Conservation (phyloP, 202 grass and related monocot species). For the Alloteropsis angusta region DNA sequence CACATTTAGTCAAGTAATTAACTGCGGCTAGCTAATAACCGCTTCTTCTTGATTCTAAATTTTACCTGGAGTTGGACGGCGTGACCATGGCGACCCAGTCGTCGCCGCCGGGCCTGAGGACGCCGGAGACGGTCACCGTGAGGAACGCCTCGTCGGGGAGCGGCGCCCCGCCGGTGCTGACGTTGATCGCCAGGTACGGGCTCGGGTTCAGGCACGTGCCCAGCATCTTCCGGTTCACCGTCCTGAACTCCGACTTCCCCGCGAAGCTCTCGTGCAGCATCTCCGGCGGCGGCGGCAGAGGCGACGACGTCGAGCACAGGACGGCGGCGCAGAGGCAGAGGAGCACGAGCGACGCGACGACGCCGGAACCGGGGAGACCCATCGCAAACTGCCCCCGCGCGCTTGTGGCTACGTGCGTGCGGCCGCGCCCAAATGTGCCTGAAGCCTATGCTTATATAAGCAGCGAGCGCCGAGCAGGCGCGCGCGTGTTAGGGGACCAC, state of each 20-base stretch:
- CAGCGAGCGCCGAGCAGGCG: background rate
- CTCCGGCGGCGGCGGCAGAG: slow-evolving; percentile 1
- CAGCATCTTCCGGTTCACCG: slow-evolving; percentile 59
- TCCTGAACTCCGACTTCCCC: slow-evolving; percentile 64
- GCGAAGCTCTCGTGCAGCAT: slow-evolving; percentile 33
- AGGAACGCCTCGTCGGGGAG: slow-evolving; percentile 57
- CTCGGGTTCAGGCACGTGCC: slow-evolving; percentile 28
- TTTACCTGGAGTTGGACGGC: slow-evolving; percentile 57
- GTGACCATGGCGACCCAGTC: slow-evolving; percentile 84
- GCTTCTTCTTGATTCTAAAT: background rate
- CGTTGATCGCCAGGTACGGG: slow-evolving; percentile 39
- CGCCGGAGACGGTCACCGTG: slow-evolving; percentile 50
- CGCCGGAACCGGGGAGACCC: background rate
- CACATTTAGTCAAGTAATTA: background rate
- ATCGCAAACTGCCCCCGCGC: background rate
- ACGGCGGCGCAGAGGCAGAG: background rate
- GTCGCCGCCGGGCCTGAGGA: slow-evolving; percentile 23
- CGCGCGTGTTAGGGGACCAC: background rate
- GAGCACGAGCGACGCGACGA: background rate
- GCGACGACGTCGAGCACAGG: background rate
- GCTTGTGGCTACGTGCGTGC: background rate
- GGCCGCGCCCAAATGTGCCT: background rate
- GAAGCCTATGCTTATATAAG: background rate
- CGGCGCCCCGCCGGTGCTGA: slow-evolving; percentile 12
- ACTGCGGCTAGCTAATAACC: too few relatives aligned